Evolutionary conservation across 768 basidiomycete genomes (phyloP), one percentile per base, ranked within the genome.

Genomic region (Rhodotorula diobovata): DNA sequence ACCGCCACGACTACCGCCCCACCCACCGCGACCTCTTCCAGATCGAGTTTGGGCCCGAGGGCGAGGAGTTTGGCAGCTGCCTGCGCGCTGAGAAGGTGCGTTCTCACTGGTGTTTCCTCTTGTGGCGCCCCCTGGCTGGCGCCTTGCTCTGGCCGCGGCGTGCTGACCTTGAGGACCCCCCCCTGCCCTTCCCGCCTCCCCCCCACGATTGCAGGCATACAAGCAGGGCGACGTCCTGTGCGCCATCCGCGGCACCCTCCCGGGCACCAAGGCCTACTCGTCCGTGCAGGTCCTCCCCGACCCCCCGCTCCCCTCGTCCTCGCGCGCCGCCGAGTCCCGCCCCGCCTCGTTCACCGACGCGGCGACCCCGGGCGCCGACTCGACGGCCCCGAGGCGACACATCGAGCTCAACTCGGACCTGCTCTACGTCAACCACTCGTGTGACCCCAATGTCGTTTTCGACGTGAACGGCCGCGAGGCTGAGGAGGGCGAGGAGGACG

Each of bases 361-460:
- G 20, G 21, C 66, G 14, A 43, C 54, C n/a, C n/a, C n/a, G n/a
- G n/a, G n/a, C n/a, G n/a, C n/a, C n/a, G n/a, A n/a, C 21, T 7
- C 61, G 10, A 3, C 34, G 16, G 61, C 60, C 2, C 61, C n/a
- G n/a, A n/a, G 70, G 25, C 67, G 74, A 66, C 85, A 88, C 76
- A 78, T 86, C 66, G 84, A 86, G 68, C 80, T 87, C 28, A 85
- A 87, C 78, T 85, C 85, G 56, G 87, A 88, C 78, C 80, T 88
- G 35, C 78, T 85, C 5, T 88, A 86, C 78, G 82, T 86, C 85
- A 77, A 76, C 84, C 80, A 51, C 32, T 69, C 62, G 30, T 88
- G 87, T 80, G 83, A 84, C 28, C 87, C 87, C 8, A 87, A 85
- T 66, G 81, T 83, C 60, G 84, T 81, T 3, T 84, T 87, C 76